Conservation (phyloP, 768 basidiomycete genomes). For the Termitomyces sp. region DNA sequence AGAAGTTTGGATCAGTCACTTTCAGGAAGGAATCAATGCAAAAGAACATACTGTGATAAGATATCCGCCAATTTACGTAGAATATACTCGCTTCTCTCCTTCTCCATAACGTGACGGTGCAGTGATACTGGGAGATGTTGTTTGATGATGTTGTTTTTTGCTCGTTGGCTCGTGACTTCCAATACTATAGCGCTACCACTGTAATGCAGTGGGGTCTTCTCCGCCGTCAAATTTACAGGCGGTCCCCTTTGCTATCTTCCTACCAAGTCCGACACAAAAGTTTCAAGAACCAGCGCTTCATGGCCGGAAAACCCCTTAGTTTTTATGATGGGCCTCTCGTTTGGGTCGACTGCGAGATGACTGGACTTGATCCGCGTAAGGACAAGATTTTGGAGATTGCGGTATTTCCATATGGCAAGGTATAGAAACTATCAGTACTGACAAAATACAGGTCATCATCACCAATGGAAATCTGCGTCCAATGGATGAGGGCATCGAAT, state of each 20-base stretch:
- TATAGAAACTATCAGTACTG: background rate
- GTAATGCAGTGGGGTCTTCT: slow-evolving; percentile 15
- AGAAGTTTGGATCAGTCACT: background rate
- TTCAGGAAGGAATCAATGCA: background rate
- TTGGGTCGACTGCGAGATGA: slow-evolving; percentile 90
- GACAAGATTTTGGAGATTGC: slow-evolving; percentile 83
- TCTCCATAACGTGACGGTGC: slow-evolving; percentile 5
- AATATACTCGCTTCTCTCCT: background rate
- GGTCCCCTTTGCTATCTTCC: background rate
- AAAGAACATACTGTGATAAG: slow-evolving; percentile 21
- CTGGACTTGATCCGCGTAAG: slow-evolving; percentile 61
- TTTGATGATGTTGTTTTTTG: background rate
- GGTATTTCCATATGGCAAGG: slow-evolving; percentile 28
- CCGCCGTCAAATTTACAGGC: slow-evolving; percentile 7
- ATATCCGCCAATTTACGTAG: slow-evolving; percentile 21
- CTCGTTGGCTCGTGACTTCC: background rate
- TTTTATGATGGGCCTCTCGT: slow-evolving; percentile 65
- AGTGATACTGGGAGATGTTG: background rate
- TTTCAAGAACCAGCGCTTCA: background rate
- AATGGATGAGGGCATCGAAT: slow-evolving; percentile 80
- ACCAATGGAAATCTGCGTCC: slow-evolving; percentile 80
- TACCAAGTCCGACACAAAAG: background rate
- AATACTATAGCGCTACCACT: no score
- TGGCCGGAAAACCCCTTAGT: slow-evolving; percentile 28
- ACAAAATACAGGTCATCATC: slow-evolving; percentile 62